phyloP scores from a whole-genome alignment of 768 basidiomycete species.

The Agaricus blazei region DNA sequence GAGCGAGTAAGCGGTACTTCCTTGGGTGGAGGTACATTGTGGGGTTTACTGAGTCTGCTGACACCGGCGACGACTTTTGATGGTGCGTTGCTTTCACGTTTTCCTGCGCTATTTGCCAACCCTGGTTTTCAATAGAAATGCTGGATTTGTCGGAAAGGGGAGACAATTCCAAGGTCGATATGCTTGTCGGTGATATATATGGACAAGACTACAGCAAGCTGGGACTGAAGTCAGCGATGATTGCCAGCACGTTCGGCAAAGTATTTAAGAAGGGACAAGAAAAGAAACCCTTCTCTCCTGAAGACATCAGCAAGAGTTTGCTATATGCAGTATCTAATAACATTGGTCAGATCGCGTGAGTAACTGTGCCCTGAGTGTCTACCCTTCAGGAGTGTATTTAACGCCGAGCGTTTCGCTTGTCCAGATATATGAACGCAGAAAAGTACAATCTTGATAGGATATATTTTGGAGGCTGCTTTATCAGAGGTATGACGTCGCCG shows the following conservation, averaged over 20 bases:
- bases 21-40: slow-evolving; percentile 93
- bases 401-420: neutral
- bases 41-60: slow-evolving; percentile 90
- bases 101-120: slow-evolving; percentile 9
- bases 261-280: slow-evolving; percentile 88
- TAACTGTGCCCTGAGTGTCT: slow-evolving; percentile 18
- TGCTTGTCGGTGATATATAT: slow-evolving; percentile 99
- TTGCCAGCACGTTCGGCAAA: slow-evolving; percentile 97
- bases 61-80: slow-evolving; percentile 96
- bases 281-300: slow-evolving; percentile 76
- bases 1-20: slow-evolving; percentile 98
- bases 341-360: slow-evolving; percentile 99
- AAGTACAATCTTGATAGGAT: slow-evolving; percentile 96
- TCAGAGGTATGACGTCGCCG: slow-evolving; percentile 63
- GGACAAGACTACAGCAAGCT: slow-evolving; percentile 95
- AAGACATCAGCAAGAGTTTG: slow-evolving; percentile 93
- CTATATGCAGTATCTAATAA: slow-evolving; percentile 98
- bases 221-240: slow-evolving; percentile 95
- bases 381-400: neutral
- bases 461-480: slow-evolving; percentile 99
- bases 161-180: slow-evolving; percentile 91
- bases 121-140: slow-evolving; percentile 67
- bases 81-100: slow-evolving; percentile 50
- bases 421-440: slow-evolving; percentile 98
- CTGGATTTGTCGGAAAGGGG: slow-evolving; percentile 88